phyloP scores from a whole-genome alignment of 225 moss, liverwort and hornwort genomes.

The Polytrichum commune region DNA sequence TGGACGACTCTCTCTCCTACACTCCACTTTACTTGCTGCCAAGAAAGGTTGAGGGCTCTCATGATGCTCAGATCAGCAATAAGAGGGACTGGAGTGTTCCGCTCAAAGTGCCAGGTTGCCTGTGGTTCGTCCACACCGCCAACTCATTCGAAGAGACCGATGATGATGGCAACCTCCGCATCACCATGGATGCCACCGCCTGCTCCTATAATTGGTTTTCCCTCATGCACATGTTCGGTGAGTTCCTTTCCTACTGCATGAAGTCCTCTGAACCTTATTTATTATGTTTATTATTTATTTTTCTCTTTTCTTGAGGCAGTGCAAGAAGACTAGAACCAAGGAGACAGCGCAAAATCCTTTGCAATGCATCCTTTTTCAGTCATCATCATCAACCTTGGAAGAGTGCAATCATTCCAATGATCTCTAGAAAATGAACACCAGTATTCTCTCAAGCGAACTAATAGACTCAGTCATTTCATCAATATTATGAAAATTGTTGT shows the following conservation, averaged over 20 bases:
- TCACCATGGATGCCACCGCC: slow-evolving; percentile 33
- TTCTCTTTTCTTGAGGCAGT: too few species aligned
- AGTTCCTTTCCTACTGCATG: background rate
- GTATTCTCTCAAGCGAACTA: too few species aligned
- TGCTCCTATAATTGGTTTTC: slow-evolving; percentile 44
- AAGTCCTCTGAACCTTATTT: background rate
- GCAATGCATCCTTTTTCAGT: too few species aligned
- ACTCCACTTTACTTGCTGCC: slow-evolving; percentile 38
- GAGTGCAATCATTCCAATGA: too few species aligned
- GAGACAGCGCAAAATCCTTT: too few species aligned
- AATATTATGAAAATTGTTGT: too few species aligned
- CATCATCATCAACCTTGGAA: too few species aligned
- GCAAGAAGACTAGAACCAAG: too few species aligned
- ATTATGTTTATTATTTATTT: too few species aligned
- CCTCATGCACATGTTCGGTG: slow-evolving; percentile 36
- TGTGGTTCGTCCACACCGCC: slow-evolving; percentile 30
- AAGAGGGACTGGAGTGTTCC: slow-evolving; percentile 29
- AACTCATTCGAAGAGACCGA: slow-evolving; percentile 33
- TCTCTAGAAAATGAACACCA: too few species aligned
- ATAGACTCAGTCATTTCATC: too few species aligned
- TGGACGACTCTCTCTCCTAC: slow-evolving; percentile 30
- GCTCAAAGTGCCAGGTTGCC: slow-evolving; percentile 20
- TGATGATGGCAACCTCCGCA: slow-evolving; percentile 11
- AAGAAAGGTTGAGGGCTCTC: background rate
- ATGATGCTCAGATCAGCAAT: background rate